Evolutionary conservation across 306 rosid genomes (phyloP), one percentile per base, ranked within the genome.

Genomic region (Cicer judaicum): DNA sequence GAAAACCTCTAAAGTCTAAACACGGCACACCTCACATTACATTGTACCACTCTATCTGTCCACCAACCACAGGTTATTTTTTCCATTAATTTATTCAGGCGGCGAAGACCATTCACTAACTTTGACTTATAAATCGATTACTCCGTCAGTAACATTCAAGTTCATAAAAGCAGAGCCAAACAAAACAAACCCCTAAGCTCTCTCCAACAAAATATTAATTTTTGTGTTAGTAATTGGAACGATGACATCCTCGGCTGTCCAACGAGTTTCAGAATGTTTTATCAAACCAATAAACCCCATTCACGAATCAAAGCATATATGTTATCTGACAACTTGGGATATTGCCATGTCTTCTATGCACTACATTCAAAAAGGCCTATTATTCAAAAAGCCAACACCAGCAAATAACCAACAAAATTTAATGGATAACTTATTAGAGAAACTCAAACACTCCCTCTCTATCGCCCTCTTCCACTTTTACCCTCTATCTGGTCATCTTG

Each of bases 321-420:
- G 48, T 11, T 34, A 89, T 84, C 62, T 93, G 39, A 1, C 80
- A 5, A 89, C 88, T 1, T 79, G 73, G 73, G 96, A 90, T 50
- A 68, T 87, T 3, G 16, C 38, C 40, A 72, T 86, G 90, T 68
- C 87, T 39, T 85, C 95, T 1, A 19, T 1, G 0, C 63, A 85
- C 60, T 89, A 90, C 3, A 93, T 86, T 44, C 96, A 90, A 47
- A 88, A 87, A n/a, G 96, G 98, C 3, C 88, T 90, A 0, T 80
- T 88, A 46, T 92, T 87, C 76, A 71, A 77, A 29, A 92, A 88
- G 24, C 89, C 95, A 5, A 7, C 77, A 9, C 13, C 68, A 39
- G 9, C 29, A 62, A 6, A 1, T 7, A 62, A 2, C 7, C 74
- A 15, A 15, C 55, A 63, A 3, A 10, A n/a, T n/a, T 84, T 85